Evolutionary conservation across 2,329 filamentous ascomycete genomes (phyloP).

Genomic region (Arthrobotrys entomopaga): DNA sequence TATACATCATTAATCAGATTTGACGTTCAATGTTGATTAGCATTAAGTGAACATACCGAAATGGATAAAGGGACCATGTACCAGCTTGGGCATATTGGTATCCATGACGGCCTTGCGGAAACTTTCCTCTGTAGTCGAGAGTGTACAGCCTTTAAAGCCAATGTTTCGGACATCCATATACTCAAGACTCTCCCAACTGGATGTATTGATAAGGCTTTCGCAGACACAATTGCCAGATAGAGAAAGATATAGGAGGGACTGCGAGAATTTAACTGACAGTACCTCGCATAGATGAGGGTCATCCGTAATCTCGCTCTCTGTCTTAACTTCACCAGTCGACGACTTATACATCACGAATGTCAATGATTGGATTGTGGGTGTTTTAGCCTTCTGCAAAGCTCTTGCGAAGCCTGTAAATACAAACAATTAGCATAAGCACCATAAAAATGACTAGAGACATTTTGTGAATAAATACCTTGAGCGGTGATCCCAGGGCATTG

Average conservation of each 20-base stretch:
- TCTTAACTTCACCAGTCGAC: not conserved
- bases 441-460: not conserved
- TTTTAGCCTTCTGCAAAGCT: slow-evolving; percentile 12
- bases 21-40: not conserved
- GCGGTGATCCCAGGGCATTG: slow-evolving; percentile 26
- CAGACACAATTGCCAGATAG: slow-evolving; percentile 18
- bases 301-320: not conserved
- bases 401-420: slow-evolving; percentile 21
- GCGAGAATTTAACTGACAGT: slow-evolving; percentile 23
- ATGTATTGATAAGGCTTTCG: slow-evolving; percentile 25
- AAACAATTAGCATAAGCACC: not conserved
- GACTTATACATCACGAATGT: slow-evolving; percentile 10
- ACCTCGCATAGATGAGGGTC: slow-evolving; percentile 26
- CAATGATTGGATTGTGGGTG: slow-evolving; percentile 6
- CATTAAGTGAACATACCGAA: slow-evolving; percentile 13
- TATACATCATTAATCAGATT: too few relatives aligned
- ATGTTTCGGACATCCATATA: slow-evolving; percentile 7
- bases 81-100: slow-evolving; percentile 15
- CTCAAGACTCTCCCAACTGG: slow-evolving; percentile 23
- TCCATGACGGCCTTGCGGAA: slow-evolving; percentile 18
- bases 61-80: slow-evolving; percentile 6
- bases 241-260: slow-evolving; percentile 14
- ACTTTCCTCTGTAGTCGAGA: slow-evolving; percentile 8
- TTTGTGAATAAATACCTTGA: slow-evolving; percentile 16
- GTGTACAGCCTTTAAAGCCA: slow-evolving; percentile 20